Base-by-base conservation (phyloP, 257 asterid species). In the Euphrasia confusa region DNA sequence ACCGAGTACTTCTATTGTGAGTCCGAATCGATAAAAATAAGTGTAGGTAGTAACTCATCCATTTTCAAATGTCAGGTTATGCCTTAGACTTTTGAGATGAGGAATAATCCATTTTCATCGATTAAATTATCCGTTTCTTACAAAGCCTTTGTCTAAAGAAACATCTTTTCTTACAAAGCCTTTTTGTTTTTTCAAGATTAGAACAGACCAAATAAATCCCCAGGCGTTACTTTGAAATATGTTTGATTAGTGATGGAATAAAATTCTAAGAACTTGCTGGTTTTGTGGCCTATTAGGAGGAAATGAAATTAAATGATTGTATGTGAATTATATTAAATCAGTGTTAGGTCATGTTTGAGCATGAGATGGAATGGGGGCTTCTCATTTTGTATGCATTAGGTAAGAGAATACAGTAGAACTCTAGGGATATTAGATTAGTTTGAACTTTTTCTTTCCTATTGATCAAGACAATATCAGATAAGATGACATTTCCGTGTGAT, bases 1-100 rank as follows among this genome's bases (percentile, higher is more conserved):
- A 93, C 99, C 10, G 99, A 93, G 7, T 33, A 33, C 10, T 33
- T 33, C 9, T 1, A 33, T 21, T 21, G 24, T 21, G 24, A 21
- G 24, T 21, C 24, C 24, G 24, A 21, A 1, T 21, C 24, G 24
- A 21, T 21, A 21, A 21, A 21, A 21, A 21, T 21, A 0, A 21
- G 24, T 21, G 24, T 21, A 21, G 24, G 24, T 21, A 21, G 24
- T 21, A 21, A 21, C 24, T 21, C 1, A 21, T 21, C 24, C 24
- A 21, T 21, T 21, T 21, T 21, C 24, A 21, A 21, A 21, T 21
- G 24, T 1, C 24, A 21, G 24, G 24, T 21, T 21, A 21, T 21
- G 24, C 24, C 24, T 21, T 21, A 21, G 33, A 30, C 33, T 30
- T 47, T n/a, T 15, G 7, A 49, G 24, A 49, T 49, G 24, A 10